Conservation (phyloP, 2,329 filamentous ascomycete species). For the Fusarium dimerum region DNA sequence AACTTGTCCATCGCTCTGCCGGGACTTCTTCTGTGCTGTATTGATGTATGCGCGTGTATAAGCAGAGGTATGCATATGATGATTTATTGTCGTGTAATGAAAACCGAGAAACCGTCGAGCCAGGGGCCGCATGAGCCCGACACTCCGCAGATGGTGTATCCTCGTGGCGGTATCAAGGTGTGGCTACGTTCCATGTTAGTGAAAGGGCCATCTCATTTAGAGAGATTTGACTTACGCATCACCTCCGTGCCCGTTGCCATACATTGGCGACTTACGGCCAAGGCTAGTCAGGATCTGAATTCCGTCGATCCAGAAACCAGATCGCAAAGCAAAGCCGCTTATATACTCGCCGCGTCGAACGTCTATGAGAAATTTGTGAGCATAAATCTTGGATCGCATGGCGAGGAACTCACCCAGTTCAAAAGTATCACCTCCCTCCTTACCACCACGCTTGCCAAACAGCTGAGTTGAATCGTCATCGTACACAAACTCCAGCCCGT, state of each 20-base stretch:
- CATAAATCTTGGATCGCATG: neutral
- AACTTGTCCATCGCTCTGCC: slow-evolving; percentile 10
- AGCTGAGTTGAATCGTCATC: slow-evolving; percentile 83
- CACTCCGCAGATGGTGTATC: slow-evolving; percentile 85
- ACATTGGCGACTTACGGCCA: slow-evolving; percentile 82
- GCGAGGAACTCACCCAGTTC: slow-evolving; percentile 63
- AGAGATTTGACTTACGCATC: slow-evolving; percentile 66
- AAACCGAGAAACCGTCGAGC: slow-evolving; percentile 83
- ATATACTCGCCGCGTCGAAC: slow-evolving; percentile 83
- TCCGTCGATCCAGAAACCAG: slow-evolving; percentile 82
- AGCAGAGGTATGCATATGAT: slow-evolving; percentile 2
- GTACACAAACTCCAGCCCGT: slow-evolving; percentile 91
- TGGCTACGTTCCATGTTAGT: slow-evolving; percentile 56
- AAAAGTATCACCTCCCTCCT: slow-evolving; percentile 71
- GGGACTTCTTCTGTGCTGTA: slow-evolving; percentile 5
- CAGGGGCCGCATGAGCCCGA: slow-evolving; percentile 78
- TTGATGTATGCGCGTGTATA: slow-evolving; percentile 8
- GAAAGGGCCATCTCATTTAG: neutral
- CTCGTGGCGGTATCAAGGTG: slow-evolving; percentile 83
- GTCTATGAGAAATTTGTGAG: slow-evolving; percentile 56
- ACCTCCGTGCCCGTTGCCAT: slow-evolving; percentile 78
- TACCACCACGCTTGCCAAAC: slow-evolving; percentile 80
- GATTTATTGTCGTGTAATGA: slow-evolving; percentile 51
- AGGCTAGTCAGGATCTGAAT: slow-evolving; percentile 87
- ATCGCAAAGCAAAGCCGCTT: slow-evolving; percentile 80